Percentiles rank a stretch among this genome's conserved stretches.
phyloP scores from a whole-genome alignment of 441 rosid genomes.

The Mallotus repandus region DNA sequence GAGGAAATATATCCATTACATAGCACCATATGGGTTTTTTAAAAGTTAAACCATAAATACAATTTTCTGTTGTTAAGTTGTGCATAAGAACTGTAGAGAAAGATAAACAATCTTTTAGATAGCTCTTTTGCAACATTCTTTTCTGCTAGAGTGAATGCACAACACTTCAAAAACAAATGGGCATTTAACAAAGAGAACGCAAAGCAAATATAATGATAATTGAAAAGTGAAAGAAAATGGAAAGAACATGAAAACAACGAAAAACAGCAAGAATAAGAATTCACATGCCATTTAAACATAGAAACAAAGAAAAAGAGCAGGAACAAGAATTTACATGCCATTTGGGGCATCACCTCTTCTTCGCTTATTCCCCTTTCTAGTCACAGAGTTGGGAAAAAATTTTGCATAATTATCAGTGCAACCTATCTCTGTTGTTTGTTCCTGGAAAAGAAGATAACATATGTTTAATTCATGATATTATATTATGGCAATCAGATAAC shows the following conservation, averaged over 20 bases:
- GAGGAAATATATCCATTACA: too few relatives aligned
- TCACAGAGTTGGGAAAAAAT: conserved; percentile 29
- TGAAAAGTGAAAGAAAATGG: neutral
- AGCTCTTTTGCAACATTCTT: neutral
- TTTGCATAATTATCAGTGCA: conserved; percentile 23
- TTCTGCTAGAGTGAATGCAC: neutral
- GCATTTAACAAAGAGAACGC: neutral
- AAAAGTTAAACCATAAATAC: too few relatives aligned
- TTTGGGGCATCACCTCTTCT: conserved; percentile 35
- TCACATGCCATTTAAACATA: conserved; percentile 38
- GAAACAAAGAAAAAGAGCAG: conserved; percentile 1
- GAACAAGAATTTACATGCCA: conserved; percentile 37
- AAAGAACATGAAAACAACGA: conserved; percentile 9
- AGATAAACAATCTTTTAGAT: neutral
- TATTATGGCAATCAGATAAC: neutral
- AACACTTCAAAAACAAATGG: neutral
- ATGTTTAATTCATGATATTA: neutral
- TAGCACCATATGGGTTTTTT: too few relatives aligned
- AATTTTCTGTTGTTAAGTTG: too few relatives aligned
- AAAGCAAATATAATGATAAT: neutral
- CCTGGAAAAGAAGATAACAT: conserved; percentile 36
- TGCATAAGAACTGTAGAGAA: neutral
- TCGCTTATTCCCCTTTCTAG: conserved; percentile 40
- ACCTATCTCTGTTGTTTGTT: conserved; percentile 34
- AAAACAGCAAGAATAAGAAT: conserved; percentile 9